Evolutionary conservation across 1,284 basidiomycete genomes (phyloP).

Genomic region (Hypsizygus ulmarius): DNA sequence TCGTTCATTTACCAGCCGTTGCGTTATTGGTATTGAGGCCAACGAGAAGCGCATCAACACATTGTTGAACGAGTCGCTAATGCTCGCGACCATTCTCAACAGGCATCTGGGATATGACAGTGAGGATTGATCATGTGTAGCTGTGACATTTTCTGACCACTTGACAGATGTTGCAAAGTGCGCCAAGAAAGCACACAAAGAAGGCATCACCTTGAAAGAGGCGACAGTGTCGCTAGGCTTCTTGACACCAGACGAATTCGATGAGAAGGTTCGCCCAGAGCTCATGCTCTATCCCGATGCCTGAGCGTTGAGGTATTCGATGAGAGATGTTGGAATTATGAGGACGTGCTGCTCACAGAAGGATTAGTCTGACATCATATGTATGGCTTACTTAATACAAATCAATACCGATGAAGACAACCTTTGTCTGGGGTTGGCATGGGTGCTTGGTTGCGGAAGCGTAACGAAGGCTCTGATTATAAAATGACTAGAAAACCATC

Average conservation of each 20-base stretch:
- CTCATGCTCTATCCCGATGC: conserved; percentile 77
- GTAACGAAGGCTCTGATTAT: conserved; percentile 2
- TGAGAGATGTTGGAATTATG: not conserved
- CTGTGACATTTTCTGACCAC: conserved; percentile 19
- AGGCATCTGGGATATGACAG: conserved; percentile 93
- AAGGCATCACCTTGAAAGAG: conserved; percentile 95
- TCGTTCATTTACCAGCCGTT: conserved; percentile 95
- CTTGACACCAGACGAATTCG: conserved; percentile 90
- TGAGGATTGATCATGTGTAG: conserved; percentile 41
- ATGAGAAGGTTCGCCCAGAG: conserved; percentile 93
- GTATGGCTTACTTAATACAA: conserved; percentile 1
- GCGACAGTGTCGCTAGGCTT: conserved; percentile 88
- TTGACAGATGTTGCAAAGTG: conserved; percentile 89
- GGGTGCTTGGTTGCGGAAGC: conserved; percentile 1
- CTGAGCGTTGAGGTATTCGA: conserved; percentile 17
- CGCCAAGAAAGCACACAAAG: conserved; percentile 99
- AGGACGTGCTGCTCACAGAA: not conserved
- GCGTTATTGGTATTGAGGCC: conserved; percentile 93
- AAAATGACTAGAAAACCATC: conserved; percentile 13
- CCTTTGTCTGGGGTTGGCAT: conserved; percentile 9
- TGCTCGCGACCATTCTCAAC: conserved; percentile 96
- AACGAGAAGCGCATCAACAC: conserved; percentile 92
- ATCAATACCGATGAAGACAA: conserved; percentile 10
- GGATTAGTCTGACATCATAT: too few relatives aligned
- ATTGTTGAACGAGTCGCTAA: conserved; percentile 91